Percentiles rank a stretch among this genome's conserved stretches.
Evolutionary conservation across 768 basidiomycete species (phyloP).

Genomic region (Amyloporia xantha): DNA sequence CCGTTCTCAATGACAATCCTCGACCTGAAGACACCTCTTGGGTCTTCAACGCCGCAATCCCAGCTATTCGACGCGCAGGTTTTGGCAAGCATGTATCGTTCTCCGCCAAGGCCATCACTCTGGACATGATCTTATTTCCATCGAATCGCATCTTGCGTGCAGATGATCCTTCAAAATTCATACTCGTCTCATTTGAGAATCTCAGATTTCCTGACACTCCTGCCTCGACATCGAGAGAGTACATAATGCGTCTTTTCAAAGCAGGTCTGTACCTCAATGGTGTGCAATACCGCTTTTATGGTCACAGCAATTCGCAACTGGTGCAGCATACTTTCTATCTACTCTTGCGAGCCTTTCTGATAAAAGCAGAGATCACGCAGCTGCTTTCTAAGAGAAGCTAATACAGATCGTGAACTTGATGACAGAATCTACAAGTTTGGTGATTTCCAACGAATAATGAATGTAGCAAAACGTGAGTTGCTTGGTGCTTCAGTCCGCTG

Average conservation of each 20-base stretch:
- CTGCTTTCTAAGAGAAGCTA: constrained; percentile 54
- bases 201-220: constrained; percentile 51
- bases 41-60: constrained; percentile 31
- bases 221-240: constrained; percentile 43
- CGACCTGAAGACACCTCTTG: constrained; percentile 45
- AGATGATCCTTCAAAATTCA: constrained; percentile 52
- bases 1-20: constrained; percentile 35
- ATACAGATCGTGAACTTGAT: constrained; percentile 50
- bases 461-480: constrained; percentile 51
- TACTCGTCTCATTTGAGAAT: constrained; percentile 45
- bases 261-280: constrained; percentile 51
- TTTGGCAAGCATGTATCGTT: constrained; percentile 48
- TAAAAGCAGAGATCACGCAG: constrained; percentile 49
- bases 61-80: constrained; percentile 1
- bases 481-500: too few species aligned
- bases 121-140: constrained; percentile 43
- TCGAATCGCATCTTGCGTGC: constrained; percentile 52
- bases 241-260: constrained; percentile 48
- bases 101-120: constrained; percentile 40
- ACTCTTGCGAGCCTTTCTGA: background rate
- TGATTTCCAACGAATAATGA: constrained; percentile 56
- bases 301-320: constrained; percentile 66
- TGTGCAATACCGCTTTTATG: constrained; percentile 60
- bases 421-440: constrained; percentile 49
- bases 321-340: constrained; percentile 23